These are phyloP conservation scores for Xylariaceae sp. DNA, from an alignment of 2,329 filamentous ascomycete genomes.

Conservation along the genomic window DNA sequence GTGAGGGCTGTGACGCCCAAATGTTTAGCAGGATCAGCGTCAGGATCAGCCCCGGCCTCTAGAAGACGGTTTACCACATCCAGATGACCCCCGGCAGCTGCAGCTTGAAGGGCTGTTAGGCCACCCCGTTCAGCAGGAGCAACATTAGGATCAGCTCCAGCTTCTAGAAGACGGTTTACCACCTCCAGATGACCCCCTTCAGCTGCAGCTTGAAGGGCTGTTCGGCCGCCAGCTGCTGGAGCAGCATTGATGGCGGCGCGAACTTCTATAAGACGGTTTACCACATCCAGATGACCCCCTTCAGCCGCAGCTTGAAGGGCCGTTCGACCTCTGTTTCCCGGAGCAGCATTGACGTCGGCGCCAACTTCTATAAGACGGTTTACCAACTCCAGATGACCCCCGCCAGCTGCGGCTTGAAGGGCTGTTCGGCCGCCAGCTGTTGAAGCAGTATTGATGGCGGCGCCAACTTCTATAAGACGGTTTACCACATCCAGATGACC, in stretches of 20 bases:
- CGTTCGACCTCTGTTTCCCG: too few relatives aligned
- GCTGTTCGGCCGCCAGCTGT: too few relatives aligned
- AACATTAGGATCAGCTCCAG: not conserved
- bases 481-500: too few relatives aligned
- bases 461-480: too few relatives aligned
- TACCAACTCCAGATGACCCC: too few relatives aligned
- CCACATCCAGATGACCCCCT: not conserved
- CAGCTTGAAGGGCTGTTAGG: slow-evolving; percentile 1
- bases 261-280: not conserved
- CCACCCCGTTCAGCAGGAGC: not conserved
- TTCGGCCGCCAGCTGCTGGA: not conserved
- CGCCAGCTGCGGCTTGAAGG: too few relatives aligned
- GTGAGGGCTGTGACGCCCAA: too few relatives aligned
- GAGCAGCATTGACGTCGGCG: too few relatives aligned
- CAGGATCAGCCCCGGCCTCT: too few relatives aligned
- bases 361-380: too few relatives aligned
- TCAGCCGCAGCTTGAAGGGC: not conserved
- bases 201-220: not conserved
- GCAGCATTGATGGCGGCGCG: not conserved
- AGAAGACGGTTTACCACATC: not conserved
- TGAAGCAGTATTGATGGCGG: too few relatives aligned
- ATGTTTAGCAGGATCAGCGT: too few relatives aligned
- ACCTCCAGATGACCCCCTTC: not conserved
- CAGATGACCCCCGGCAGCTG: not conserved
- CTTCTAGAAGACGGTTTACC: not conserved